These are phyloP conservation scores for Cordyceps militaris DNA, from an alignment of 2,329 filamentous ascomycete species.

Conservation along the genomic window DNA sequence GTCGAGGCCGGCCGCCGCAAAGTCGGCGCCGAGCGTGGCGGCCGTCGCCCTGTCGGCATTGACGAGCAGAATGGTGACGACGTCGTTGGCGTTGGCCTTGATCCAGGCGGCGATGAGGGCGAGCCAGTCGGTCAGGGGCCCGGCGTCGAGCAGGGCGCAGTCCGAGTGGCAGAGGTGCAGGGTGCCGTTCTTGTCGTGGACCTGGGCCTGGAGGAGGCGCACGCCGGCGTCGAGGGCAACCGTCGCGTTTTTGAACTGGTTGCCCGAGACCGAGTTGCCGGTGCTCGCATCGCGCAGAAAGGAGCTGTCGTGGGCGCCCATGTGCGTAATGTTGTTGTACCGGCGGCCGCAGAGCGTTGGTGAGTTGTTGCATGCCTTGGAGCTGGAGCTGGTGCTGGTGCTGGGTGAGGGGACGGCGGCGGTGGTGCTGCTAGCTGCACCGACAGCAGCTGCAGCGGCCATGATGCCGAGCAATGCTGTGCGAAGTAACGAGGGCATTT, in stretches of 20 bases:
- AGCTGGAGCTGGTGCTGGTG: slow-evolving; percentile 1
- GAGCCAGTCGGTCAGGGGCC: slow-evolving; percentile 58
- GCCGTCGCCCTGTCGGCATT: slow-evolving; percentile 57
- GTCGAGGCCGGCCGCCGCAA: slow-evolving; percentile 52
- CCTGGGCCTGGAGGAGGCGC: slow-evolving; percentile 63
- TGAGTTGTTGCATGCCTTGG: slow-evolving; percentile 70
- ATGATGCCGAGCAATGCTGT: background rate
- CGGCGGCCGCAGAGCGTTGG: slow-evolving; percentile 61
- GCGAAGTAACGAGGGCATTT: background rate
- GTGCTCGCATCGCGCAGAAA: slow-evolving; percentile 61
- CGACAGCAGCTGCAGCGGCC: background rate
- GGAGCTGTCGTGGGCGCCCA: slow-evolving; percentile 68
- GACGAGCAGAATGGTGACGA: slow-evolving; percentile 67
- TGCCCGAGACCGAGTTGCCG: slow-evolving; percentile 56
- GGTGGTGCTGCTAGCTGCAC: background rate
- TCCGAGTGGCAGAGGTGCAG: slow-evolving; percentile 65
- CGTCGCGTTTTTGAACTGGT: slow-evolving; percentile 69
- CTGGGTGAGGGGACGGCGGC: background rate
- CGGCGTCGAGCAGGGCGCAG: slow-evolving; percentile 63
- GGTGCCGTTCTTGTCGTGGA: slow-evolving; percentile 53
- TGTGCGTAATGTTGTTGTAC: slow-evolving; percentile 71
- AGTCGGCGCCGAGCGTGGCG: slow-evolving; percentile 46
- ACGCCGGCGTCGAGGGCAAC: slow-evolving; percentile 64
- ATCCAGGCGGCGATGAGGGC: slow-evolving; percentile 60
- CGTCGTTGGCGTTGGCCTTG: slow-evolving; percentile 62